Conservation (phyloP, 1,284 basidiomycete genomes). For the Sparassis latifolia region DNA sequence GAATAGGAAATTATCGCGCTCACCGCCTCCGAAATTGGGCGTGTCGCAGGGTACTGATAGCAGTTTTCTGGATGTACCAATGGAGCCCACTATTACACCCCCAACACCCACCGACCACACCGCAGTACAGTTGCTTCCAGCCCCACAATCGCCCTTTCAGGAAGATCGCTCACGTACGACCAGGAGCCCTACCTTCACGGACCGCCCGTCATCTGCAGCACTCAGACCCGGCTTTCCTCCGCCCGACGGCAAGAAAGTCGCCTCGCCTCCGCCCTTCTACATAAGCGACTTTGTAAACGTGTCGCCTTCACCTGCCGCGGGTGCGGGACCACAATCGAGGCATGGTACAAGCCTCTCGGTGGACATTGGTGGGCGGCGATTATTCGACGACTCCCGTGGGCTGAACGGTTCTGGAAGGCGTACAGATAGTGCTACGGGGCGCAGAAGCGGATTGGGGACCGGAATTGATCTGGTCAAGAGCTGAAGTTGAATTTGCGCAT, state of each 20-base stretch:
- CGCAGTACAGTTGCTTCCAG: constrained; percentile 22
- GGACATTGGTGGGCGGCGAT: constrained; percentile 51
- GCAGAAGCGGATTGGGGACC: constrained; percentile 30
- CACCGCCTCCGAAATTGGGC: neutral
- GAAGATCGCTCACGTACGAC: constrained; percentile 6
- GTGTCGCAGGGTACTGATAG: neutral
- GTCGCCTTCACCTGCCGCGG: constrained; percentile 53
- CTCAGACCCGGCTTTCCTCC: constrained; percentile 5
- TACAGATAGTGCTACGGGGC: constrained; percentile 6
- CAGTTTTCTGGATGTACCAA: constrained; percentile 12
- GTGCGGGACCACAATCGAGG: constrained; percentile 26
- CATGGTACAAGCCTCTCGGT: constrained; percentile 43
- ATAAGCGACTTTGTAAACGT: constrained; percentile 68
- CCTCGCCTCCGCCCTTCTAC: constrained; percentile 44
- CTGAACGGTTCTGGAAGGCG: constrained; percentile 6
- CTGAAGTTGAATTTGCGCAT: constrained; percentile 11
- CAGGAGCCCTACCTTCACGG: constrained; percentile 5
- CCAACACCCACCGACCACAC: constrained; percentile 30
- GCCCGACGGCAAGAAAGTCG: constrained; percentile 2
- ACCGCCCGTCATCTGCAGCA: neutral
- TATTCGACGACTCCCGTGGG: constrained; percentile 64
- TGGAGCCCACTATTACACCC: constrained; percentile 26
- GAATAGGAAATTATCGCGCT: constrained; percentile 2
- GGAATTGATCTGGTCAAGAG: constrained; percentile 45
- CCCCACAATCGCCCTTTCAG: constrained; percentile 24